Evolutionary conservation across 192 early-diverging fungal species (phyloP).

Genomic region (Backusella westeae): DNA sequence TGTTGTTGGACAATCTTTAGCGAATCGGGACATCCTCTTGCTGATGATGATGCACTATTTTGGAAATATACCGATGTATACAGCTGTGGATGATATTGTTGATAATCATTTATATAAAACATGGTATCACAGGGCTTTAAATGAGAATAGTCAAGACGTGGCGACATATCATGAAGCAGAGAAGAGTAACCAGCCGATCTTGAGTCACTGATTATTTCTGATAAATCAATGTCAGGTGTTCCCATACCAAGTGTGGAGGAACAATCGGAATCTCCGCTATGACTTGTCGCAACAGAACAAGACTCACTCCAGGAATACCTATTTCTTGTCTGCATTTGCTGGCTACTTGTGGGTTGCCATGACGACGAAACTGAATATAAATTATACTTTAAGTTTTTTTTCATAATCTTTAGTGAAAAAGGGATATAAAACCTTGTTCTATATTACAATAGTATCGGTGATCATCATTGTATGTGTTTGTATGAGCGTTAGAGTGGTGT

Average conservation of each 20-base stretch:
- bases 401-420: not conserved
- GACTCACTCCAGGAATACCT: not conserved
- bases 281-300: not conserved
- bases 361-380: not conserved
- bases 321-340: not conserved
- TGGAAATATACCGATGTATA: not conserved
- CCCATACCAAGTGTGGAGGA: conserved; percentile 6
- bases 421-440: not conserved
- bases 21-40: not conserved
- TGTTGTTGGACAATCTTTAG: not conserved
- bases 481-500: not conserved
- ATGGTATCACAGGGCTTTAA: not conserved
- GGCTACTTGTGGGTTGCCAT: not conserved
- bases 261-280: not conserved
- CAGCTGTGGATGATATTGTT: not conserved
- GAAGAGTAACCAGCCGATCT: not conserved
- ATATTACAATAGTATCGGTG: not conserved
- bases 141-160: not conserved
- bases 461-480: not conserved
- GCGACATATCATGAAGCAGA: not conserved
- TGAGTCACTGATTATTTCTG: conserved; percentile 5
- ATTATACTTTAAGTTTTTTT: not conserved
- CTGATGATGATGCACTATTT: not conserved
- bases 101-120: not conserved
- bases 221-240: conserved; percentile 6